Conservation (phyloP, 2,329 filamentous ascomycete species). For the Neopestalotiopsis sp. region DNA sequence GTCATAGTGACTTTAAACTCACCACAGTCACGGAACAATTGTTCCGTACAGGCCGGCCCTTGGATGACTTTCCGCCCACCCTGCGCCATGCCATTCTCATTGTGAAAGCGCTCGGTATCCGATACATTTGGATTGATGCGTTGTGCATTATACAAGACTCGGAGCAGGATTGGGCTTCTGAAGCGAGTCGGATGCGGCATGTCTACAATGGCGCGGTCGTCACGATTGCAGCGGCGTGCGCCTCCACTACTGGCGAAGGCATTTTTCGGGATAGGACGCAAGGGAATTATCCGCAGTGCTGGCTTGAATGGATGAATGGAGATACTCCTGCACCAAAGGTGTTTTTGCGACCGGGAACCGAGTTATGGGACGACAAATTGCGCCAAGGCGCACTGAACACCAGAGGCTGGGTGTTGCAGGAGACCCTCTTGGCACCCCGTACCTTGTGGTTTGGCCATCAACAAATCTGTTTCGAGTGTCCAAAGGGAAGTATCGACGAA, state of each 20-base stretch:
- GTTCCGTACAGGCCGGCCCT: constrained; percentile 3
- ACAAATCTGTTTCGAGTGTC: constrained; percentile 19
- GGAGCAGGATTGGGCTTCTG: constrained; percentile 18
- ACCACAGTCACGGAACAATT: neutral
- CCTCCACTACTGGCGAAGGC: too few relatives aligned
- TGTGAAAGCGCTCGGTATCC: constrained; percentile 7
- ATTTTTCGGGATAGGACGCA: neutral
- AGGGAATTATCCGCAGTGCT: constrained; percentile 12
- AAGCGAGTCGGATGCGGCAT: constrained; percentile 22
- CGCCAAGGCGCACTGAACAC: constrained; percentile 18
- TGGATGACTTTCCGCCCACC: constrained; percentile 11
- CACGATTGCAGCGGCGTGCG: neutral
- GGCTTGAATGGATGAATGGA: constrained; percentile 17
- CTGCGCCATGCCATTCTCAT: constrained; percentile 18
- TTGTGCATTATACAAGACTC: constrained; percentile 24
- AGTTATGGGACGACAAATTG: constrained; percentile 21
- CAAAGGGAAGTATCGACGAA: constrained; percentile 20
- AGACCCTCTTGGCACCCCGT: constrained; percentile 19
- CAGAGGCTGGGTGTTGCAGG: constrained; percentile 18
- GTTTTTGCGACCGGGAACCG: constrained; percentile 13
- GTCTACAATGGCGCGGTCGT: constrained; percentile 23
- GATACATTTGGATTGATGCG: constrained; percentile 25
- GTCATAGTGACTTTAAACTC: constrained; percentile 11
- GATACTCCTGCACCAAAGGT: constrained; percentile 4
- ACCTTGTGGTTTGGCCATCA: constrained; percentile 18